A percentile compares a stretch with the other conserved stretches of the same genome.
These are phyloP conservation scores for Lactifluus pinguis DNA, from an alignment of 768 basidiomycete genomes.

Conservation along the genomic window DNA sequence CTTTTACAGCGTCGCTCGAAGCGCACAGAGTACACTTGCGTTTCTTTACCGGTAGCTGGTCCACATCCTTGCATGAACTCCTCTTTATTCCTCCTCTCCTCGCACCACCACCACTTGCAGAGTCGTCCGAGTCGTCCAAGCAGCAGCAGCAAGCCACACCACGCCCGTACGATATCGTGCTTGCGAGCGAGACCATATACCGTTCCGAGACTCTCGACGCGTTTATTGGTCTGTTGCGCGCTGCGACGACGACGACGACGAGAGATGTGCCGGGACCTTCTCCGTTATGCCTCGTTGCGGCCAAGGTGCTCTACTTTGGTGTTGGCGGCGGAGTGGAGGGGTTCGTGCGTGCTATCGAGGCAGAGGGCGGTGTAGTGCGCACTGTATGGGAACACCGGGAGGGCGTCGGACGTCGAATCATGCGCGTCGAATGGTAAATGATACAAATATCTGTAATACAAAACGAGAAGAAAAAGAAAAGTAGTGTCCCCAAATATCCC, in stretches of 20 bases:
- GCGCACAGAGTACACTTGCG: conserved; percentile 47
- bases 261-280: too few species aligned
- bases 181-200: conserved; percentile 95
- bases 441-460: neutral
- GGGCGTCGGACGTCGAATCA: conserved; percentile 70
- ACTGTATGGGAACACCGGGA: conserved; percentile 54
- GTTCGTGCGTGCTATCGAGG: conserved; percentile 49
- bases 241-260: neutral
- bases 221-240: conserved; percentile 45
- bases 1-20: conserved; percentile 55
- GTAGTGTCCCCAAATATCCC: too few species aligned
- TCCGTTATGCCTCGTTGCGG: conserved; percentile 65
- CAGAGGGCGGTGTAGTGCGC: conserved; percentile 33
- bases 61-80: conserved; percentile 31
- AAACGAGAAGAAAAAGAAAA: too few species aligned
- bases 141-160: too few species aligned
- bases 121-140: neutral
- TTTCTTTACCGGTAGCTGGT: conserved; percentile 84
- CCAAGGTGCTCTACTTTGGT: conserved; percentile 91
- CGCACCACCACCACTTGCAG: neutral
- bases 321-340: conserved; percentile 83
- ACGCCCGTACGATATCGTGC: conserved; percentile 53
- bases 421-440: conserved; percentile 47
- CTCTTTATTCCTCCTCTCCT: too few species aligned
- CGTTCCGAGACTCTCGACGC: conserved; percentile 50